Conservation (phyloP, 139 green algal species). For the Tetraselmis chui region DNA sequence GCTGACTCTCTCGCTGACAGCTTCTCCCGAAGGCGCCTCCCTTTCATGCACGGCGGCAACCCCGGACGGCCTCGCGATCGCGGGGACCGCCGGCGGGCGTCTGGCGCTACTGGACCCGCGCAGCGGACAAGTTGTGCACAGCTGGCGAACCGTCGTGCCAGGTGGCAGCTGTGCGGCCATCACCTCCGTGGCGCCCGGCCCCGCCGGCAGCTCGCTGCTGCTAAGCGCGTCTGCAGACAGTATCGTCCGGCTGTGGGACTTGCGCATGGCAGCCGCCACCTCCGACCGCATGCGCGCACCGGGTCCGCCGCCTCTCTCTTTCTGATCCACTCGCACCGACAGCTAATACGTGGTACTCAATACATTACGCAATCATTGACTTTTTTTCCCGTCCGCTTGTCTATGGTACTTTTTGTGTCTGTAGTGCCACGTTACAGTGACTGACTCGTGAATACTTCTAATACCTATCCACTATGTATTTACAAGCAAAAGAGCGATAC, state of each 20-base stretch:
- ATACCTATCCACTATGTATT: too few species aligned
- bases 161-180: constrained; percentile 19
- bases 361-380: too few species aligned
- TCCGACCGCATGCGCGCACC: too few species aligned
- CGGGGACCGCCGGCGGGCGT: constrained; percentile 26
- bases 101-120: constrained; percentile 30
- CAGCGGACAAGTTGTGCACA: constrained; percentile 4
- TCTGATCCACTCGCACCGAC: too few species aligned
- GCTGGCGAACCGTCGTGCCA: constrained; percentile 29
- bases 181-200: constrained; percentile 14
- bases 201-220: constrained; percentile 3
- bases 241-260: constrained; percentile 42
- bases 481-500: too few species aligned
- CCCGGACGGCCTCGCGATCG: constrained; percentile 14
- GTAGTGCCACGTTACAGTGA: too few species aligned
- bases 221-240: constrained; percentile 22
- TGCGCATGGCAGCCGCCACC: constrained; percentile 6
- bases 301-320: too few species aligned
- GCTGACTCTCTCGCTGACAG: not conserved
- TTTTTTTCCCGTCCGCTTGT: too few species aligned
- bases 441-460: too few species aligned
- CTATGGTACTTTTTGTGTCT: too few species aligned
- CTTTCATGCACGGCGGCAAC: not conserved
- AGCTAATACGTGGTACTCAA: too few species aligned
- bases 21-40: not conserved